Evolutionary conservation across 2,329 filamentous ascomycete species (phyloP), one percentile per base, ranked within the genome.

Genomic region (Basipetospora chlamydospora): DNA sequence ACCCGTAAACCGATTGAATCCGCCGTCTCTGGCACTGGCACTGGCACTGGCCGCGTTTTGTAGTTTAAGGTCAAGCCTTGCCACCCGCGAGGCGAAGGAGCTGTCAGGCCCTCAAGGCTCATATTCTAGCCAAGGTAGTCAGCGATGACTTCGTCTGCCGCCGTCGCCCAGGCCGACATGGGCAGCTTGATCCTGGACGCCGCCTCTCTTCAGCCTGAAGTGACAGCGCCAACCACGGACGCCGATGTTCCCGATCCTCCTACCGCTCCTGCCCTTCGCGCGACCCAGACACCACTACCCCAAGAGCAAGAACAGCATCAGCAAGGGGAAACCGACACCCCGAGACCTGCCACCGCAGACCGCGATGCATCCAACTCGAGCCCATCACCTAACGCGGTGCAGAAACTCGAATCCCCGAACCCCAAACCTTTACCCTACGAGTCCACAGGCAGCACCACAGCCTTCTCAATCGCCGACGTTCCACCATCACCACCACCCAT

Each of bases 111-210:
- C 31, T 33, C 3, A 13, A 9, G 6, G 7, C 12, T 6, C 13
- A 20, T 7, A 37, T 16, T 25, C 21, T 28, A 26, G 23, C 15
- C 16, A 38, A 46, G 50, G 52, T 54, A 63, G 58, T 15, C 56
- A 71, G 68, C 67, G 66, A 72, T 73, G 68, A 70, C 65, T 70
- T 73, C 67, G 68, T 69, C 67, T 51, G 59, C 59, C 54, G 59
- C 54, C 54, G 28, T 16, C 26, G 11, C 35, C 26, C 35, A 38
- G 35, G 28, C 35, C 15, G 58, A 55, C 56, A 56, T 52, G 46
- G 29, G 28, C 26, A 33, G 35, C 22, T 36, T 29, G 36, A 21
- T 17, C 26, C 17, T 30, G 13, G 32, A 35, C 18, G 33, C 22
- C 22, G 22, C 22, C 6, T 23, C 22, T 11, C 22, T 23, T 23